A percentile compares a stretch with the other conserved stretches of the same genome.
phyloP scores from a whole-genome alignment of 345 rosid species.

The Bruguiera parviflora region DNA sequence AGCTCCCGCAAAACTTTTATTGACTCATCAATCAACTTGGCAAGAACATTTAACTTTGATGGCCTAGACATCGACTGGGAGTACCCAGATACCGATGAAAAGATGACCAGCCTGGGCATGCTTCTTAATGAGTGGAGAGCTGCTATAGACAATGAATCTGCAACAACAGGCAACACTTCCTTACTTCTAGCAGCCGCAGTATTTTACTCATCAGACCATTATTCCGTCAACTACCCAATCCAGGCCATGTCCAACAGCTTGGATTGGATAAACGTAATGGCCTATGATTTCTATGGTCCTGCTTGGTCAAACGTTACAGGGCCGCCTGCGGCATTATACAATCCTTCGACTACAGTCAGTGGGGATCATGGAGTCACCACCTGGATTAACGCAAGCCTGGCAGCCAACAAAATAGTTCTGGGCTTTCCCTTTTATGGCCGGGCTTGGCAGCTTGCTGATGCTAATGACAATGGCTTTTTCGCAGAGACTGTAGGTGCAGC shows the following conservation, averaged over 20 bases:
- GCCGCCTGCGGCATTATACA: constrained; percentile 14
- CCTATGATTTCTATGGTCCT: constrained; percentile 17
- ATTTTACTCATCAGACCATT: background rate
- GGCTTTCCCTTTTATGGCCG: constrained; percentile 27
- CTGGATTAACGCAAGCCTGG: constrained; percentile 20
- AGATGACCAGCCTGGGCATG: background rate
- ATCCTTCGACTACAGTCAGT: background rate
- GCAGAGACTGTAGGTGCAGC: constrained; percentile 22
- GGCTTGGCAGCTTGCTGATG: constrained; percentile 23
- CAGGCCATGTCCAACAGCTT: constrained; percentile 1
- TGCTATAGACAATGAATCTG: background rate
- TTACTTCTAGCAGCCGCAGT: background rate
- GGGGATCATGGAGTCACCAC: constrained; percentile 16
- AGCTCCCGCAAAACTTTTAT: constrained; percentile 48
- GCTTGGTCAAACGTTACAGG: constrained; percentile 13
- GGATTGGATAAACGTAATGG: constrained; percentile 18
- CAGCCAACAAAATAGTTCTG: constrained; percentile 19
- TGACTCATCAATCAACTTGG: constrained; percentile 41
- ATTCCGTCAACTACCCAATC: background rate
- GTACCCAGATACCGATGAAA: background rate
- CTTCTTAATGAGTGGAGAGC: background rate
- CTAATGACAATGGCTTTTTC: constrained; percentile 17
- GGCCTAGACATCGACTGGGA: background rate
- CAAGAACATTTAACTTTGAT: background rate
- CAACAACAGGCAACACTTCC: background rate